phyloP scores from a whole-genome alignment of 768 basidiomycete species.

The Boletus rubescentipes region DNA sequence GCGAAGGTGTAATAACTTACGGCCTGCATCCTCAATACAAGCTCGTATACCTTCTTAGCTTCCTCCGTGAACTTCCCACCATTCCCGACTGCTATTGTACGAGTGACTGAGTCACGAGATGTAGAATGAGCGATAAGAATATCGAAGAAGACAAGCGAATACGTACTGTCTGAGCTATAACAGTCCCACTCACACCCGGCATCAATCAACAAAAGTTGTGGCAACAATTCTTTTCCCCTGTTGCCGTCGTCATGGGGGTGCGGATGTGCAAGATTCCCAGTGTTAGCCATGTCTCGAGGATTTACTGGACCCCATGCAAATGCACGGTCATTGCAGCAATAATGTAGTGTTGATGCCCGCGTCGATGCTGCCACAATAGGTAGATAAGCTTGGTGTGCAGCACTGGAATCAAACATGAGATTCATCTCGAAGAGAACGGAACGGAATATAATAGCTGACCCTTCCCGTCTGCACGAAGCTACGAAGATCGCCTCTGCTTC shows the following conservation, averaged over 20 bases:
- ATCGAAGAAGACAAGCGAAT: not conserved
- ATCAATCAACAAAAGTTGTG: conserved; percentile 86
- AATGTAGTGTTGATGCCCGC: conserved; percentile 88
- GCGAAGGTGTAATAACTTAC: conserved; percentile 35
- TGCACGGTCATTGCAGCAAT: conserved; percentile 88
- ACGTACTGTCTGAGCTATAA: conserved; percentile 63
- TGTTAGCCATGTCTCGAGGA: conserved; percentile 54
- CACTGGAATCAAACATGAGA: conserved; percentile 39
- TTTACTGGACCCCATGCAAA: conserved; percentile 82
- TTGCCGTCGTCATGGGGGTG: conserved; percentile 16
- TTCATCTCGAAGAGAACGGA: not conserved
- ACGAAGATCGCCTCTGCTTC: conserved; percentile 95
- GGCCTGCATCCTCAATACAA: conserved; percentile 90
- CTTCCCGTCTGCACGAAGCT: conserved; percentile 84
- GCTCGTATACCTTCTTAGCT: conserved; percentile 77
- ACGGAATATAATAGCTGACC: conserved; percentile 48
- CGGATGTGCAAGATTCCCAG: conserved; percentile 43
- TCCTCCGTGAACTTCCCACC: conserved; percentile 85
- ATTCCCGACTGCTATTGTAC: conserved; percentile 92
- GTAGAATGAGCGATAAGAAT: not conserved
- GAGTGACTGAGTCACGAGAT: conserved; percentile 52
- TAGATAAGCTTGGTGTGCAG: conserved; percentile 85
- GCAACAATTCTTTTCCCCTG: conserved; percentile 40
- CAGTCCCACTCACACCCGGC: conserved; percentile 89
- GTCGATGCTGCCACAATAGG: conserved; percentile 90